Base-by-base conservation (phyloP, 2,329 filamentous ascomycete genomes). In the Erysiphe pulchra region DNA sequence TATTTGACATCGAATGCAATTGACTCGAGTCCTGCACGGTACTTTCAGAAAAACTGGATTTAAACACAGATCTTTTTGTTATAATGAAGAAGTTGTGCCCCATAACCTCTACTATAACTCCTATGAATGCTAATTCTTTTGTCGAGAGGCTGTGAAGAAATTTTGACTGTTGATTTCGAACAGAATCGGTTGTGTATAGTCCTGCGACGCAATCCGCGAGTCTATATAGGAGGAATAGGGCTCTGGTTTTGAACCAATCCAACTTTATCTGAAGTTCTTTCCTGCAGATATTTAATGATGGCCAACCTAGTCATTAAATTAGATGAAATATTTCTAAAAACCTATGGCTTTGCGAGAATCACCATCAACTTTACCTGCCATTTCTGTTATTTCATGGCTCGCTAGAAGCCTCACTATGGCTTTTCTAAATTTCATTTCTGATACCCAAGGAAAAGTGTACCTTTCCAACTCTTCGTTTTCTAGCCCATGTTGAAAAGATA, bases 101-200 rank as follows among this genome's bases (percentile, higher is more conserved):
- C n/a, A 55, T 50, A n/a, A 54, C 46, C 24, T 54, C 52, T 4
- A 53, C 53, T 28, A 54, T 50, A 7, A 51, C 49, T 5, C 51
- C 52, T 13, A 56, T 31, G 9, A 34, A 46, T 5, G 54, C 52
- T 9, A 55, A 41, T 9, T 54, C 51, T 7, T 16, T 28, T 2
- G 45, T 40, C 2, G 43, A 44, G 12, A 56, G 47, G 11, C 24
- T 30, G 14, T 53, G 50, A 1, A 56, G 47, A 30, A 52, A 53
- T 16, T 47, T 33, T 4, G 48, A 45, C 28, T 56, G 54, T n/a
- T 42, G 12, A 1, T 30, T 14, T 36, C 54, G 45, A 2, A 55
- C 47, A 4, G 41, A 42, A 16, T 36, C 5, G 2, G 44, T 52
- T 13, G 41, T 44, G 0, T 31, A 33, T 4, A 52, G n/a, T 11